Base-by-base conservation (phyloP, 2,329 filamentous ascomycete species). In the Trichophyton schoenleinii region DNA sequence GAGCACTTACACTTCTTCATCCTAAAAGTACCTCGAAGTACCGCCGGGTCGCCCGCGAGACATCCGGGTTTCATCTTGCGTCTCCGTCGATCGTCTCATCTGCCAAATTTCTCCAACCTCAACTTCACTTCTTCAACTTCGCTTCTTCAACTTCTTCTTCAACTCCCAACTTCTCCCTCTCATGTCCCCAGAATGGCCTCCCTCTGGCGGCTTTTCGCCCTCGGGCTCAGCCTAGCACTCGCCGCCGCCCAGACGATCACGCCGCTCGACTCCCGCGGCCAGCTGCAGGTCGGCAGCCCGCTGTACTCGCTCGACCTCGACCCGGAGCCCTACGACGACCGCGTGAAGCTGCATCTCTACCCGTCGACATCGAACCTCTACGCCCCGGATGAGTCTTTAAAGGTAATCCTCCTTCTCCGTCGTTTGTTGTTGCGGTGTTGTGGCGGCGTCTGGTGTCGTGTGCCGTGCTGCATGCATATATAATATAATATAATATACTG, bases 221-320 rank as follows among this genome's bases (percentile, higher is more conserved):
- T 62, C 58, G 20, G 36, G 49, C 31, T 58, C 22, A 13, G 31
- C 58, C 38, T 60, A 41, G 25, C 31, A 31, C 52, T 38, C 38
- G 25, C 57, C 58, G 44, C 53, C 60, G 15, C 38, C 42, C 46
- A 31, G 59, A 59, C 31, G 57, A 60, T 46, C 59, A 49, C 6
- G 57, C 41, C 18, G 8, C 41, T 9, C 60, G 58, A 49, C 28
- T 58, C 13, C 28, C 60, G 55, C 46, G 52, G 44, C 55, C 20
- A n/a, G 13, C 41, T 42, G 57, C 22, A 41, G 38, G 36, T 58
- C 60, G 41, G 48, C 59, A 22, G 62, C 49, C 15, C 46, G 8
- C n/a, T 52, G 55, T 22, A 25, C 62, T 42, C 36, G 25, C 34
- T 58, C 36, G 6, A 38, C 9, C 28, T 58, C n/a, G 5, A 6